Base-by-base conservation (phyloP, 2,329 filamentous ascomycete genomes). In the Elsinoe batatas region DNA sequence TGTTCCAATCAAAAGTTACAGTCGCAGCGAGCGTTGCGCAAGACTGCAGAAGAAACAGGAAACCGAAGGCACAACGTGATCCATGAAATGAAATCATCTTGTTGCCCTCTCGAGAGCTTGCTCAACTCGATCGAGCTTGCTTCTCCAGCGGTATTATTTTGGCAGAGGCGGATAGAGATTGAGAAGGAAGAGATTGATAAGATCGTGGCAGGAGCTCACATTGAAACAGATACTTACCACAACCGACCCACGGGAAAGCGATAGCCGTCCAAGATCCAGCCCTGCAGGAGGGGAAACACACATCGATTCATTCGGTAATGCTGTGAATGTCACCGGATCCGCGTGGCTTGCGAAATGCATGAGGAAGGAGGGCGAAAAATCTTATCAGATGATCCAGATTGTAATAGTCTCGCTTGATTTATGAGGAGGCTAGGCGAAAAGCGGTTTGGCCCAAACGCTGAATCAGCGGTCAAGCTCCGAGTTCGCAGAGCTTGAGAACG, bases 1-100 rank as follows among this genome's bases (percentile, higher is more conserved):
- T 69, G 60, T 80, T 75, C 63, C 75, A 80, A 60, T 79, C 69
- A 58, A 76, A 74, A 20, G 68, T 73, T 47, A 76, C 70, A 1
- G 70, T 75, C 8, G 47, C 32, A 36, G 47, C 47, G 3, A 36
- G 18, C 13, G 47, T 18, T n/a, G 32, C 8, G 18, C 32, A 32
- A 20, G 37, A 17, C 17, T 51, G 58, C 65, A 71, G 1, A 70
- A 73, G 50, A 76, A 73, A 49, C 76, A 56, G 22, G 73, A 76
- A 42, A 72, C 61, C 18, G 71, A 71, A 75, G 77, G 77, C 13
- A 53, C 53, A 15, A 40, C 20, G 35, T 6, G 36, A 15, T 6
- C 36, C 17, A 15, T 53, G 33, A 30, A 38, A 2, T 22, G 13
- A 49, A 2, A 26, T 5, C 10, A 35, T 18, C 13, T 30, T 20